phyloP scores from a whole-genome alignment of 768 basidiomycete species.

The Sutorius australiensis region DNA sequence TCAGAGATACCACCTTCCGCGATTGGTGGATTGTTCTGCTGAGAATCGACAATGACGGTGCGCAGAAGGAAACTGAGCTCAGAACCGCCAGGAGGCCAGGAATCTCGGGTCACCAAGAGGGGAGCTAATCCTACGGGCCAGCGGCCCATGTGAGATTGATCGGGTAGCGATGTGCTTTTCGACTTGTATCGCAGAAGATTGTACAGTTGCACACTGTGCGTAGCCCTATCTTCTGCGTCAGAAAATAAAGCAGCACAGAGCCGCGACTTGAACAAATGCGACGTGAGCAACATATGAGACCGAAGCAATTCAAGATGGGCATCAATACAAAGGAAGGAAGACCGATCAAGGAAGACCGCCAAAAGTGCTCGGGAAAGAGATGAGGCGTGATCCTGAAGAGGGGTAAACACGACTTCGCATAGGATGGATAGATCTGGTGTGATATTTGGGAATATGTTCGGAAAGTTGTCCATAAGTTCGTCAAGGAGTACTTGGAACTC shows the following conservation, averaged over 20 bases:
- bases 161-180: conserved; percentile 17
- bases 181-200: conserved; percentile 23
- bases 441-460: conserved; percentile 53
- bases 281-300: conserved; percentile 71
- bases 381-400: conserved; percentile 58
- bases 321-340: conserved; percentile 63
- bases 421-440: conserved; percentile 64
- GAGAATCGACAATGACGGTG: conserved; percentile 81
- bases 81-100: conserved; percentile 85
- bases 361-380: conserved; percentile 66
- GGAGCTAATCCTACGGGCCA: conserved; percentile 75
- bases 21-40: conserved; percentile 36
- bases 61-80: conserved; percentile 81
- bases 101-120: conserved; percentile 64
- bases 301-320: conserved; percentile 66
- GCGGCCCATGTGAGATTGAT: conserved; percentile 19
- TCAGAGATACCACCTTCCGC: conserved; percentile 24
- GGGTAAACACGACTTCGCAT: conserved; percentile 56
- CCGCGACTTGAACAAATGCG: conserved; percentile 67
- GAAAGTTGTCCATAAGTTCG: conserved; percentile 56
- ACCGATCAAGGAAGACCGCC: conserved; percentile 57
- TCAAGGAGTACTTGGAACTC: conserved; percentile 32
- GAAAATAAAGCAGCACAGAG: conserved; percentile 74
- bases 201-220: conserved; percentile 26
- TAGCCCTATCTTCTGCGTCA: conserved; percentile 54